Base-by-base conservation (phyloP, 2,329 filamentous ascomycete genomes). In the Penicillium aurantiogriseum region DNA sequence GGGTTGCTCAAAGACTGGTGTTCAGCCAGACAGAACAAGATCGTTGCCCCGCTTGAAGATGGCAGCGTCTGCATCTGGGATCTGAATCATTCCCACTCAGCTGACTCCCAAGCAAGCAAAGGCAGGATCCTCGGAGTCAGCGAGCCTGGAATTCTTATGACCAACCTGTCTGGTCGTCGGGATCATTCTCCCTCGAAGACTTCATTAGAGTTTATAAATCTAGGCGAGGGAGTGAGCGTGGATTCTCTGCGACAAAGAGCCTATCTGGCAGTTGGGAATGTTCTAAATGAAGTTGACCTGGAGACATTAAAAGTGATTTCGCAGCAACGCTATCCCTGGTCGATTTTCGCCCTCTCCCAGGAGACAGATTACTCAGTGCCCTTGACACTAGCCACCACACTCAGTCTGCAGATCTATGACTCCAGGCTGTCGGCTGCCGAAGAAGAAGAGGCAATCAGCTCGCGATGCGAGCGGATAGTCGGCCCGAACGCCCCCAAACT, bases 31-130 rank as follows among this genome's bases (percentile, higher is more conserved):
- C 75, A 83, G 19, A 79, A 83, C 25, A 79, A 87, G 53, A 86
- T 90, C 0, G 82, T 96, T 17, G 88, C 89, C 0, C 91, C 92
- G 2, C 78, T 96, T 8, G 91, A 95, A 57, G 90, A 97, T 69
- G 92, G 92, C 0, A 91, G 90, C 51, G 83, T 97, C n/a, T 90
- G 88, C 65, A 76, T 96, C 7, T 97, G 92, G 92, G 89, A 96
- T 69, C 78, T 90, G 50, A 85, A 82, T 54, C 68, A 71, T 55
- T 72, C 71, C 4, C 70, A 74, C 56, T 63, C 61, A 1, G 62
- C 63, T 21, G 63, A 63, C 5, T 69, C 70, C 2, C 65, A 63
- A 11, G 60, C 65, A 21, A 83, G 83, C 1, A 82, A 80, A 31
- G 76, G 77, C 47, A 83, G 80, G 3, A 83, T 94, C 33, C 63